phyloP scores from a whole-genome alignment of 805 yeast species.

The Teunomyces atbi region DNA sequence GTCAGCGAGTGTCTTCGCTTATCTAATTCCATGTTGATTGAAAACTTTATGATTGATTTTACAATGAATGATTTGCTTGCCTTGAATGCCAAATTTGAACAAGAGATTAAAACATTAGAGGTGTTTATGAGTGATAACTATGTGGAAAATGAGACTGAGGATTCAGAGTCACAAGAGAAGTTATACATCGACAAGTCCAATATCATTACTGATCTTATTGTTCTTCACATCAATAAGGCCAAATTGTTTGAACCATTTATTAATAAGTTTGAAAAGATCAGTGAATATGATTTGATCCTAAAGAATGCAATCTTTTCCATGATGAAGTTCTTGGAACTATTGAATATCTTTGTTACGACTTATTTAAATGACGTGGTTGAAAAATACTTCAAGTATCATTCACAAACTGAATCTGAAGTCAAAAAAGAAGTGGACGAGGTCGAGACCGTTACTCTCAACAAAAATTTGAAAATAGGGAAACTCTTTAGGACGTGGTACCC shows the following conservation, averaged over 20 bases:
- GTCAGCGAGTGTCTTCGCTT: constrained; percentile 48
- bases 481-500: constrained; percentile 43
- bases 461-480: constrained; percentile 24
- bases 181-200: constrained; percentile 28
- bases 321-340: constrained; percentile 35
- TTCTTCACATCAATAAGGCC: constrained; percentile 50
- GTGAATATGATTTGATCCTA: constrained; percentile 32
- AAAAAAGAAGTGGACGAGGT: constrained; percentile 4
- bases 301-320: constrained; percentile 39
- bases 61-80: constrained; percentile 38
- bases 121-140: constrained; percentile 17
- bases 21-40: constrained; percentile 50
- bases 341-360: constrained; percentile 29
- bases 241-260: constrained; percentile 53
- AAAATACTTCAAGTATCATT: constrained; percentile 9
- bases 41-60: constrained; percentile 48
- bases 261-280: constrained; percentile 24
- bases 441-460: background rate
- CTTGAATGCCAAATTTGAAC: constrained; percentile 41
- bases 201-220: constrained; percentile 44
- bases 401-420: constrained; percentile 2
- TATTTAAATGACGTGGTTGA: constrained; percentile 22
- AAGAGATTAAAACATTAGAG: constrained; percentile 39
- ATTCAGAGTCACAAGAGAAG: constrained; percentile 10
- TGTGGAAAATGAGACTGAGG: constrained; percentile 5